Evolutionary conservation across 129 eudicot species (phyloP).

Genomic region (Ambrosia trifida): DNA sequence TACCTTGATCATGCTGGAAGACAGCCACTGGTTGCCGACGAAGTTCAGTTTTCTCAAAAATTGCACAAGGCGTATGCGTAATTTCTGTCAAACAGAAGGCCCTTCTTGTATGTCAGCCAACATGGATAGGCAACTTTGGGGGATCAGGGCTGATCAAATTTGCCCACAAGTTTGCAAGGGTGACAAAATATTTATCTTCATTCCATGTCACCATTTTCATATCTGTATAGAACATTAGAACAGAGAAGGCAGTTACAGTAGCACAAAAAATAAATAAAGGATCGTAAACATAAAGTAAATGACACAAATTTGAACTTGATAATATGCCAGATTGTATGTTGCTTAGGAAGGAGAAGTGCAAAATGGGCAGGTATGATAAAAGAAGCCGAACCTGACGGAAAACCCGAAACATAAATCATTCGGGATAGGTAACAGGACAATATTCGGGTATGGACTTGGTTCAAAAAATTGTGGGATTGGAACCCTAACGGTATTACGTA

Average conservation of each 20-base stretch:
- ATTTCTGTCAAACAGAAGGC: constrained; percentile 2
- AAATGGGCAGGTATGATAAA: too few species aligned
- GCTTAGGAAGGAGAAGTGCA: too few species aligned
- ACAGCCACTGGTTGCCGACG: constrained; percentile 18
- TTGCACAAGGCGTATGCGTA: background rate
- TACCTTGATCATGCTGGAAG: constrained; percentile 29
- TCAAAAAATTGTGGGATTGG: too few species aligned
- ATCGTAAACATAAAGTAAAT: background rate
- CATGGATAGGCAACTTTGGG: constrained; percentile 54
- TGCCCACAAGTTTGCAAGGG: constrained; percentile 81
- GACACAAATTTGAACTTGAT: background rate
- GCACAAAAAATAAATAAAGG: background rate
- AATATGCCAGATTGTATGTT: too few species aligned
- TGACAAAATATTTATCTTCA: constrained; percentile 54
- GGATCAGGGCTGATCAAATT: constrained; percentile 68
- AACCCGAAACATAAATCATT: too few species aligned
- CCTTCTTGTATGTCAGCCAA: constrained; percentile 38
- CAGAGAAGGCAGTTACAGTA: constrained; percentile 2
- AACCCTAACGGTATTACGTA: too few species aligned
- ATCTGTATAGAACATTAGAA: constrained; percentile 36
- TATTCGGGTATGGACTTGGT: too few species aligned
- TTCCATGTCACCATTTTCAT: constrained; percentile 62
- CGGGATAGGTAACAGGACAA: too few species aligned
- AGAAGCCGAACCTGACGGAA: too few species aligned
- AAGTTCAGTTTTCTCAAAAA: background rate